Base-by-base conservation (phyloP, 768 basidiomycete species). In the Leccinum imitatum region DNA sequence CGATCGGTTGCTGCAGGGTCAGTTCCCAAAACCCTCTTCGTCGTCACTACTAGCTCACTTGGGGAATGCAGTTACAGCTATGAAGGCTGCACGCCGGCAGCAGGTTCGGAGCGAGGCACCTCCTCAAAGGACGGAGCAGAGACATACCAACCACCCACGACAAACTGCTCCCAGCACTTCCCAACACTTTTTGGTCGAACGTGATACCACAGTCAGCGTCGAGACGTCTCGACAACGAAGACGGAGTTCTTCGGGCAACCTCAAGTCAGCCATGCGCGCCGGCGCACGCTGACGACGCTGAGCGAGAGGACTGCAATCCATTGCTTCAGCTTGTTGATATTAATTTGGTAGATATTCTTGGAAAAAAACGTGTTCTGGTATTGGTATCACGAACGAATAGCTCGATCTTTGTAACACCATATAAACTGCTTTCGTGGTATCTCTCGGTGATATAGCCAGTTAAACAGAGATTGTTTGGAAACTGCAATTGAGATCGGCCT, bases 1-100 rank as follows among this genome's bases (percentile, higher is more conserved):
- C 63, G 71, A 80, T 10, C 86, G 85, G 71, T 68, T 87, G 41
- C 69, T 87, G 37, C 85, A 87, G 78, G 84, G 90, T 90, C 37
- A 58, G 65, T 56, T 41, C 17, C 37, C 19, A 21, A 13, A 19
- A 13, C 7, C 11, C 37, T 46, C 25, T 2, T 30, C n/a, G 21
- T 31, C 17, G 30, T 9, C 61, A 23, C 25, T 57, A 23, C 25
- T 57, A 23, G 50, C 60, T 69, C 25, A 72, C 41, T 46, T 19
- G 9, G 9, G 47, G 9, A 23, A 25, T 11, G 9, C 41, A 75
- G 72, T 75, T 19, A 63, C 65, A 27, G 72, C 71, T 23, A 69
- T 72, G 33, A 70, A 59, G 33, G 60, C 60, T 23, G 56, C 68
- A 48, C 69, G 41, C 0, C 41, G 61, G 23, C 57, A 62, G 44